A percentile compares a stretch with the other conserved stretches of the same genome.
Evolutionary conservation across 2,329 filamentous ascomycete genomes (phyloP).

Genomic region (Scolecobasidium constrictum): DNA sequence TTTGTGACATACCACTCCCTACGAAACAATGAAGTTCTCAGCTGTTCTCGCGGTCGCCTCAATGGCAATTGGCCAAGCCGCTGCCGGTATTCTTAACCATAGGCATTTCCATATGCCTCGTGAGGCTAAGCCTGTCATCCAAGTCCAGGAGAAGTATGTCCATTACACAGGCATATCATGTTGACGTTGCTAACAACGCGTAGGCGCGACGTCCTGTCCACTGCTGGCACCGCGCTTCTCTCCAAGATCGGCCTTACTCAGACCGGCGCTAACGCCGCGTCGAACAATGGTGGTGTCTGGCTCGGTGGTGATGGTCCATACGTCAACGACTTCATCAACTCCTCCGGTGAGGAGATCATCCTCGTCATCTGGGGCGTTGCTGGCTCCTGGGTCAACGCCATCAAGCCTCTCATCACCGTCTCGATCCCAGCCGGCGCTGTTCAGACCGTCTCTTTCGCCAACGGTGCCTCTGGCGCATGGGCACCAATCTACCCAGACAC

Average conservation of each 20-base stretch:
- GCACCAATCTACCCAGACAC: slow-evolving; percentile 26
- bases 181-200: neutral
- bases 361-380: slow-evolving; percentile 26
- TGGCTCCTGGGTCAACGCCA: slow-evolving; percentile 23
- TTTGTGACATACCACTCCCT: no score
- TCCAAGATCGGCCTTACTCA: slow-evolving; percentile 1
- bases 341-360: slow-evolving; percentile 19
- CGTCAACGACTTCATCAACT: slow-evolving; percentile 26
- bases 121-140: slow-evolving; percentile 1
- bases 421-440: slow-evolving; percentile 25
- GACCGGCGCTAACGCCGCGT: slow-evolving; percentile 13
- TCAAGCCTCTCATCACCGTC: slow-evolving; percentile 24
- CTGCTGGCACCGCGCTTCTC: neutral
- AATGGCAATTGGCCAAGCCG: slow-evolving; percentile 8
- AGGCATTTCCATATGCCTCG: slow-evolving; percentile 9
- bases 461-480: slow-evolving; percentile 29
- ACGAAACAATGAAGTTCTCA: slow-evolving; percentile 8
- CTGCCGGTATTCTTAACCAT: slow-evolving; percentile 5
- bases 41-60: slow-evolving; percentile 7
- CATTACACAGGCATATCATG: neutral
- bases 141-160: slow-evolving; percentile 6
- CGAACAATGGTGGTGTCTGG: slow-evolving; percentile 23
- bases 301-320: slow-evolving; percentile 23
- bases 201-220: slow-evolving; percentile 6
- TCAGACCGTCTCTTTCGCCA: slow-evolving; percentile 27